Evolutionary conservation across 2,329 filamentous ascomycete species (phyloP).

Genomic region (Sporothrix globosa): DNA sequence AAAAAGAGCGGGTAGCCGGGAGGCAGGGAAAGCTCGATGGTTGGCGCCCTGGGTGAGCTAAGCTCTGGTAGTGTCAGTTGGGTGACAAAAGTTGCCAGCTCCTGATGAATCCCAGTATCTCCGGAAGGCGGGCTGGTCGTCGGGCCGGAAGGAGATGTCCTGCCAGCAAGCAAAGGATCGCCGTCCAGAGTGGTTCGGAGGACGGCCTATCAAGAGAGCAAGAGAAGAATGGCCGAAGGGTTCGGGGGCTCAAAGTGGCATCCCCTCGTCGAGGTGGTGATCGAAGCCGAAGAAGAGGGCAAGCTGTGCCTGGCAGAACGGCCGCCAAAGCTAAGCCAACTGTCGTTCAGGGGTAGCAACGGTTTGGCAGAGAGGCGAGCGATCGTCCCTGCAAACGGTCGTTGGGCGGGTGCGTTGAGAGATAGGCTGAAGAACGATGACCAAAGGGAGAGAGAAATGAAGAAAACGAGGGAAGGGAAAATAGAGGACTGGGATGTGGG

Average conservation of each 20-base stretch:
- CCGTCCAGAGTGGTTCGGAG: background rate
- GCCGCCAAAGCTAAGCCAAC: constrained; percentile 13
- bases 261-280: background rate
- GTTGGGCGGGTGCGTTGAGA: background rate
- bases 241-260: background rate
- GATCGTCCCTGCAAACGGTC: background rate
- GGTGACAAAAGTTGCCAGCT: background rate
- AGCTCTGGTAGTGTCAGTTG: constrained; percentile 5
- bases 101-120: background rate
- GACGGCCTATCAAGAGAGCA: background rate
- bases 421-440: background rate
- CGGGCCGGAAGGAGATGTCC: background rate
- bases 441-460: background rate
- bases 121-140: background rate
- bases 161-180: background rate
- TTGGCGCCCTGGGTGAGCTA: constrained; percentile 17
- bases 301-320: background rate
- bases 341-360: constrained; percentile 11
- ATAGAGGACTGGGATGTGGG: background rate
- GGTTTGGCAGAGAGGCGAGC: background rate
- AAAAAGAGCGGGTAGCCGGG: constrained; percentile 18
- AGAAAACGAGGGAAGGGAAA: constrained; percentile 1
- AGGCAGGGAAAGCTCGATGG: constrained; percentile 19
- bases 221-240: background rate
- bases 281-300: background rate